A percentile compares a stretch with the other conserved stretches of the same genome.
Evolutionary conservation across 1,284 basidiomycete species (phyloP).

Genomic region (Gymnopus androsaceus): DNA sequence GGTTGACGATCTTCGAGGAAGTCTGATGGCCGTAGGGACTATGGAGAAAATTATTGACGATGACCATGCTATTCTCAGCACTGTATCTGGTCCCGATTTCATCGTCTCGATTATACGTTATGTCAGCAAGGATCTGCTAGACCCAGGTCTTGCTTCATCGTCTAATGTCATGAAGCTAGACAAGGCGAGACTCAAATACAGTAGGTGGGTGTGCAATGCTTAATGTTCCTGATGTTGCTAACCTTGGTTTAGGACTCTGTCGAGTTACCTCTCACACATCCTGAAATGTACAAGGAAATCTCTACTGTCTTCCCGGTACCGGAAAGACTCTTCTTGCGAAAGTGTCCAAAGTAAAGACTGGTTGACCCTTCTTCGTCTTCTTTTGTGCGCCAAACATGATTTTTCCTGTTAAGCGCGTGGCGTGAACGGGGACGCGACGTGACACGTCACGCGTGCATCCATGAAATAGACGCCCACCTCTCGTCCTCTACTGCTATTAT

Average conservation of each 20-base stretch:
- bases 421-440: too few species aligned
- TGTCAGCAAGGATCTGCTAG: constrained; percentile 97
- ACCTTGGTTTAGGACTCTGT: constrained; percentile 81
- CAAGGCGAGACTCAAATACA: constrained; percentile 99
- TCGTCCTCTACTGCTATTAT: too few species aligned
- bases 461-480: too few species aligned
- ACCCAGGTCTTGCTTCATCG: constrained; percentile 95
- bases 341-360: too few species aligned
- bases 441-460: too few species aligned
- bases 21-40: constrained; percentile 96
- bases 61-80: constrained; percentile 98
- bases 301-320: constrained; percentile 98
- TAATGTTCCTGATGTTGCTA: neutral
- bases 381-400: too few species aligned
- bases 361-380: too few species aligned
- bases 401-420: too few species aligned
- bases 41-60: constrained; percentile 99
- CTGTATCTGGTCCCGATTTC: constrained; percentile 93
- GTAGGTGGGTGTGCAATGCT: constrained; percentile 59
- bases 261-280: constrained; percentile 96
- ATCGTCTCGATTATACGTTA: constrained; percentile 99
- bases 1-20: constrained; percentile 94
- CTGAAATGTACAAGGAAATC: constrained; percentile 97
- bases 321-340: constrained; percentile 98
- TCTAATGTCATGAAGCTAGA: constrained; percentile 99